Base-by-base conservation (phyloP, 441 rosid genomes). In the Metrosideros polymorpha region DNA sequence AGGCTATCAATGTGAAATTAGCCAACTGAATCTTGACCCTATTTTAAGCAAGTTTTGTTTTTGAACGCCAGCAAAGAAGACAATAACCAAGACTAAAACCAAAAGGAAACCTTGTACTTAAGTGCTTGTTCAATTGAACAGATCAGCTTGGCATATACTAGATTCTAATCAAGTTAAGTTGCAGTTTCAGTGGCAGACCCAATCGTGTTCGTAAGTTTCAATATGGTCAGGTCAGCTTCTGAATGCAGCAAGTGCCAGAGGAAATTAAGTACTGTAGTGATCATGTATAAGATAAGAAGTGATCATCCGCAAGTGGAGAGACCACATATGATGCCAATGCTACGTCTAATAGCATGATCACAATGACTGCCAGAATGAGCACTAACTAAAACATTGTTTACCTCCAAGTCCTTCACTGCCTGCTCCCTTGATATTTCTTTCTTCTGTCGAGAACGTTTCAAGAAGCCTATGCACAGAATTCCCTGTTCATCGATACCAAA, bases 361-460 rank as follows among this genome's bases (percentile, higher is more conserved):
- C 79, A 35, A 22, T 71, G 45, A 71, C 79, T 71, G 79, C 47
- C 47, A 71, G 76, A 63, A 39, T 39, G 47, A 71, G 49, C 49
- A 39, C n/a, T 35, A 71, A 71, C 47, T 71, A 39, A 39, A 42
- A 19, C 76, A 83, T 57, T 57, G 87, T 93, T 91, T 90, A 94
- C 98, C 98, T 96, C 97, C 84, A 97, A 90, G 89, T 95, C 98
- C 92, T 91, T 92, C 87, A 93, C 82, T 35, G 98, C 98, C 91
- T 97, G 96, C 84, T 94, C 98, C 91, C 95, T 95, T 45, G 98
- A 86, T 85, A 93, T 86, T 86, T 93, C 94, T 86, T 93, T 93
- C 88, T 90, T 51, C 91, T 93, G 96, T 35, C 93, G 93, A 77
- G 96, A 86, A 83, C 98, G 98, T 92, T 94, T 96, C 84, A 97